These are phyloP conservation scores for Trypanosoma grayi DNA, from an alignment of 208 protist genomes.

Conservation along the genomic window DNA sequence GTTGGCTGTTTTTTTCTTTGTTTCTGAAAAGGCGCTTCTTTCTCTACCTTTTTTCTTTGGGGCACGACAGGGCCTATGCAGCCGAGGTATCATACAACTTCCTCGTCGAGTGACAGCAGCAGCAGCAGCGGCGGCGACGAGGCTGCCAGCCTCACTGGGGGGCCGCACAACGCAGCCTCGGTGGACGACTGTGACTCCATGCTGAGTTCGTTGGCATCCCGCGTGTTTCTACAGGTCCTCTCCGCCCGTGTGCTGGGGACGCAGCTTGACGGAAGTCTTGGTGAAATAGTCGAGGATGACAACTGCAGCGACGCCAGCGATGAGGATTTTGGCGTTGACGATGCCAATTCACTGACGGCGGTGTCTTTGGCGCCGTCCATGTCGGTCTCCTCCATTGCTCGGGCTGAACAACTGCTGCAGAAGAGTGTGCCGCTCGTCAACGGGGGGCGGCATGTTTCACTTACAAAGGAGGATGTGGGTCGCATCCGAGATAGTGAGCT, in stretches of 20 bases:
- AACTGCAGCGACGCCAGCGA: neutral
- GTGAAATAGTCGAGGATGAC: neutral
- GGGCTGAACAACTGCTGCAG: constrained; percentile 48
- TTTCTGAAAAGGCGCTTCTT: too few species aligned
- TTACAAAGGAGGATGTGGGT: constrained; percentile 56
- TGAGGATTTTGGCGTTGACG: constrained; percentile 1
- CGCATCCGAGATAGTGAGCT: constrained; percentile 57
- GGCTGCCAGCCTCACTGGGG: neutral
- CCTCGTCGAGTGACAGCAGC: neutral
- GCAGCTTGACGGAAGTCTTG: neutral
- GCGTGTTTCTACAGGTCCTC: constrained; percentile 38
- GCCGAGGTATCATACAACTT: neutral
- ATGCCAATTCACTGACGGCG: constrained; percentile 7
- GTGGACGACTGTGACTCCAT: constrained; percentile 7
- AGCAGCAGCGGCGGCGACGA: neutral
- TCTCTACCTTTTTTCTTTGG: neutral
- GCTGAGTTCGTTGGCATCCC: constrained; percentile 18
- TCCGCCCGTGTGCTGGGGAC: constrained; percentile 35
- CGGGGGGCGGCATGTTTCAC: constrained; percentile 40
- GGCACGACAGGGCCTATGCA: neutral
- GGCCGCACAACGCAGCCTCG: neutral
- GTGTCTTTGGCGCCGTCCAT: constrained; percentile 30
- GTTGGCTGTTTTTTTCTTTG: too few species aligned
- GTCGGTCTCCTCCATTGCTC: constrained; percentile 34
- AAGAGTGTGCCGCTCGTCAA: constrained; percentile 43